Base-by-base conservation (phyloP, 1,284 basidiomycete genomes). In the Trichosporon ovoides region DNA sequence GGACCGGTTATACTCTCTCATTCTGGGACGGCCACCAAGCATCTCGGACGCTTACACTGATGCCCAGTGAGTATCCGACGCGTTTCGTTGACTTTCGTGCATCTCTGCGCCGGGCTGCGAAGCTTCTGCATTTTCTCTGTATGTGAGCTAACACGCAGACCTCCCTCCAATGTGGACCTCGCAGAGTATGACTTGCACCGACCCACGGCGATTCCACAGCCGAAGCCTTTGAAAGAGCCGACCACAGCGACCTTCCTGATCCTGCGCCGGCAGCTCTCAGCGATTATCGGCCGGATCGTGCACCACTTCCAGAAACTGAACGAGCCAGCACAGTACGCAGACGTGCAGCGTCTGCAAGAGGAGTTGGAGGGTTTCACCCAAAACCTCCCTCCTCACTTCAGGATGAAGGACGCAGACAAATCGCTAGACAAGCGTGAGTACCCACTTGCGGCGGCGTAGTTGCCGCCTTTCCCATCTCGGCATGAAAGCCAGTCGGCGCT, bases 281-380 rank as follows among this genome's bases (percentile, higher is more conserved):
- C 81, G 49, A 88, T 95, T 60, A 94, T 94, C 62, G 94, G 93
- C 24, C 85, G 86, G 43, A 92, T 97, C 68, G 91, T 92, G 49
- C 92, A 95, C 70, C 91, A 95, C 75, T 97, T 94, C 77, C 94
- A 97, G 75, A 89, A 91, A 77, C 86, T 95, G 19, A 83, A 87
- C 56, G 84, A 85, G 53, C 83, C 83, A 53, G 87, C 87, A 53
- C 88, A 90, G 68, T 96, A 96, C 72, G 83, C 85, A 12, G 91
- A 96, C 68, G 90, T 94, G 37, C 77, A 89, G 40, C 79, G 82
- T 1, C 81, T 97, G 51, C 93, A 97, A 69, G 88, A 91, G 38
- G 91, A 96, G 63, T 78, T 97, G 16, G 80, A 91, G 57, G 84
- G 83, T 66, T 94, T 92, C 72, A 84, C 89, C 60, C 80, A 83